phyloP scores from a whole-genome alignment of 169 alveolate genomes.

The Ichthyophthirius multifiliis region DNA sequence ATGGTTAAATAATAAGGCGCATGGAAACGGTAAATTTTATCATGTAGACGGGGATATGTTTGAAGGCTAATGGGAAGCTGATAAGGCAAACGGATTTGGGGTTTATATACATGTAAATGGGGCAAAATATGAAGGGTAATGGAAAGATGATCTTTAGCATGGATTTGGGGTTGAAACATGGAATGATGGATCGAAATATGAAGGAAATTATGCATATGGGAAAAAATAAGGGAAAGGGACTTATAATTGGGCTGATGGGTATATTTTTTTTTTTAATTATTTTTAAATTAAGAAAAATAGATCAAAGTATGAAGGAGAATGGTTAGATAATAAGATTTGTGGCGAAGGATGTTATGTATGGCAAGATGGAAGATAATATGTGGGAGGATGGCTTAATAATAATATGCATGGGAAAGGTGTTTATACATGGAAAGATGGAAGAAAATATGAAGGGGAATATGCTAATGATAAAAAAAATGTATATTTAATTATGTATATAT shows the following conservation, averaged over 20 bases:
- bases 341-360: slow-evolving; percentile 52
- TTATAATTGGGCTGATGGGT: slow-evolving; percentile 69
- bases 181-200: slow-evolving; percentile 79
- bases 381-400: slow-evolving; percentile 37
- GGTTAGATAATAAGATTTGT: slow-evolving; percentile 56
- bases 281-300: slow-evolving; percentile 21
- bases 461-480: slow-evolving; percentile 35
- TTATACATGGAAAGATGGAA: slow-evolving; percentile 38
- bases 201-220: slow-evolving; percentile 61
- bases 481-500: slow-evolving; percentile 19
- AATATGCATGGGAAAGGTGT: slow-evolving; percentile 40
- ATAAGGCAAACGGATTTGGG: slow-evolving; percentile 62
- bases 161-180: slow-evolving; percentile 81
- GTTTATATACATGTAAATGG: slow-evolving; percentile 59
- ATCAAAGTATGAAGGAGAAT: slow-evolving; percentile 59
- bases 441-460: slow-evolving; percentile 41
- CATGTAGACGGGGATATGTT: slow-evolving; percentile 69
- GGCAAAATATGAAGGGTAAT: slow-evolving; percentile 56
- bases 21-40: slow-evolving; percentile 69
- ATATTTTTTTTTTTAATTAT: background rate
- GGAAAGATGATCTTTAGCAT: slow-evolving; percentile 70
- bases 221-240: slow-evolving; percentile 65
- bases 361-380: slow-evolving; percentile 58
- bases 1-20: slow-evolving; percentile 48
- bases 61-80: slow-evolving; percentile 65